phyloP scores from a whole-genome alignment of 768 basidiomycete genomes.

The Grammothele lineata region DNA sequence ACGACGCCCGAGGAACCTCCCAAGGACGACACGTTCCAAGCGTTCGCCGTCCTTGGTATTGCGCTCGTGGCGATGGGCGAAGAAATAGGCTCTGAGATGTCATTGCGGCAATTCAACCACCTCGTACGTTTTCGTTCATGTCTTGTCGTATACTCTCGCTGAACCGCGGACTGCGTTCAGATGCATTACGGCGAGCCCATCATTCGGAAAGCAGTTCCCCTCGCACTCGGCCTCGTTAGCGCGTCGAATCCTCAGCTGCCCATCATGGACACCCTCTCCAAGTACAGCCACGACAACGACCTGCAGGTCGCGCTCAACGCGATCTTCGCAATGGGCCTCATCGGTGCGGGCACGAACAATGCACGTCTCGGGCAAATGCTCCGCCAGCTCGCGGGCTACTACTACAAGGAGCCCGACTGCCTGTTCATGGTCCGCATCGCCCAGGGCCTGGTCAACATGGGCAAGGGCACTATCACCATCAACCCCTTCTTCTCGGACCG shows the following conservation, averaged over 20 bases:
- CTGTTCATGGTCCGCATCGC: constrained; percentile 95
- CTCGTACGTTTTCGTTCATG: constrained; percentile 49
- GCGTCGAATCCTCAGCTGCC: constrained; percentile 93
- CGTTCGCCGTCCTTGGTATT: constrained; percentile 91
- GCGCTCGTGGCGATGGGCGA: constrained; percentile 97
- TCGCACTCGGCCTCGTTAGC: constrained; percentile 92
- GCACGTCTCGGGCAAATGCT: constrained; percentile 97
- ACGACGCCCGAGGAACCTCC: constrained; percentile 43
- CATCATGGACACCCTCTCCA: constrained; percentile 94
- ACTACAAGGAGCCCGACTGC: constrained; percentile 95
- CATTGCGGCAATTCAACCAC: constrained; percentile 95
- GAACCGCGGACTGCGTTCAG: no score
- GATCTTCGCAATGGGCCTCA: constrained; percentile 97
- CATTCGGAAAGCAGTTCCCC: constrained; percentile 89
- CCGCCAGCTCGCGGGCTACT: constrained; percentile 94
- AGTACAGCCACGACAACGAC: constrained; percentile 98
- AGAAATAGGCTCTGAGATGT: constrained; percentile 97
- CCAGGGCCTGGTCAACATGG: constrained; percentile 98
- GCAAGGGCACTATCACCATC: constrained; percentile 95
- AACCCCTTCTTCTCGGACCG: constrained; percentile 97
- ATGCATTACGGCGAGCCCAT: constrained; percentile 98
- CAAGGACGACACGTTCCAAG: constrained; percentile 77
- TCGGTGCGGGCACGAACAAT: constrained; percentile 98
- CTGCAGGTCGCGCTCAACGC: constrained; percentile 95
- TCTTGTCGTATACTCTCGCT: constrained; percentile 16